A percentile compares a stretch with the other conserved stretches of the same genome.
Evolutionary conservation across 176 grass and related monocot genomes (phyloP).

Genomic region (Lolium perenne): DNA sequence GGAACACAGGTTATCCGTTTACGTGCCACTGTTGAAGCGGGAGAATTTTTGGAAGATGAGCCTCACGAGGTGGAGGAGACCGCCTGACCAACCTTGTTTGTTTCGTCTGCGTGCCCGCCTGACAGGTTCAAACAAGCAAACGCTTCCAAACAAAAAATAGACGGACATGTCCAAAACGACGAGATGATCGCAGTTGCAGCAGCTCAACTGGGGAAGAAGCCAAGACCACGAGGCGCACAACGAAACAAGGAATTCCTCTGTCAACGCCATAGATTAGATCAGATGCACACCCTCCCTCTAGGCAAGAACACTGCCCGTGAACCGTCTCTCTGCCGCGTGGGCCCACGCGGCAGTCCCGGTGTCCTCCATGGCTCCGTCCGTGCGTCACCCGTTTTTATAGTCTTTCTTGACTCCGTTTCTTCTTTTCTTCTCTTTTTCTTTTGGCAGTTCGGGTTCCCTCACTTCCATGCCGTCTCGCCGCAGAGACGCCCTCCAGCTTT

Average conservation of each 20-base stretch:
- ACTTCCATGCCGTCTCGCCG: slow-evolving; percentile 17
- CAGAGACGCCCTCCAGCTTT: slow-evolving; percentile 35
- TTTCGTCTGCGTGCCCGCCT: background rate
- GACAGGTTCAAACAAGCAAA: background rate
- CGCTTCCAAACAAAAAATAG: background rate
- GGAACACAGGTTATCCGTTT: too few species aligned
- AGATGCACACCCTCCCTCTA: background rate
- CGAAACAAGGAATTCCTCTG: slow-evolving; percentile 1
- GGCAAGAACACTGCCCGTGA: slow-evolving; percentile 10
- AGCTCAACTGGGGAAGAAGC: background rate
- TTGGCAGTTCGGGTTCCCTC: background rate
- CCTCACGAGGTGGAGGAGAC: background rate
- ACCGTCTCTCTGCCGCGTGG: background rate
- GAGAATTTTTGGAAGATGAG: too few species aligned
- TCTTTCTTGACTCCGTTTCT: background rate
- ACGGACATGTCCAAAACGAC: background rate
- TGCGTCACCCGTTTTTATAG: background rate
- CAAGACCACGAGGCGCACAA: background rate
- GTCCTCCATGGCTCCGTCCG: background rate
- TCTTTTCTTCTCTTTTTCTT: background rate
- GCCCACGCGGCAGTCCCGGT: background rate
- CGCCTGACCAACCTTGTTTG: background rate
- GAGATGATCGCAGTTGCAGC: background rate
- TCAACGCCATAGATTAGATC: background rate
- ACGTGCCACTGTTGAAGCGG: too few species aligned